Evolutionary conservation across 176 grass and related monocot genomes (phyloP), one percentile per base, ranked within the genome.

Genomic region (Eragrostis nindensis): DNA sequence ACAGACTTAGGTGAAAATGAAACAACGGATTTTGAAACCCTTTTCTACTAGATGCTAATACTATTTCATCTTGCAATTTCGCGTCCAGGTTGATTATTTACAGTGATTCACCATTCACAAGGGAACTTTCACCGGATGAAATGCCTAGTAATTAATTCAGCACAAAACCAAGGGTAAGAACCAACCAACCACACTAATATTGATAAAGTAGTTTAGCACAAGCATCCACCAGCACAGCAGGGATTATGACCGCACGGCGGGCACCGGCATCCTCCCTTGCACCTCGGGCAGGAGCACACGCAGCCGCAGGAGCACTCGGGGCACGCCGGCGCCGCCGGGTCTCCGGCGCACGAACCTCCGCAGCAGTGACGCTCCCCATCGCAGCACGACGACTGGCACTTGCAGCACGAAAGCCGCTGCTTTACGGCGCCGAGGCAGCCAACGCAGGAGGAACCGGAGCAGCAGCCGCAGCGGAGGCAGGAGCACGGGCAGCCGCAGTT

Each of bases 251-350:
- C 71, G 64, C 92, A 84, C 67, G 80, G 76, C 46, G 85, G 65
- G 68, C 88, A 95, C 62, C 74, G 78, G 57, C 92, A 87, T 36
- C 78, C 83, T 14, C 83, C 86, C 29, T 46, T 78, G 55, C 88
- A 86, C 48, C 69, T 91, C 9, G 85, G 77, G 66, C 96, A 95
- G 1, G 96, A 95, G 84, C 92, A 99, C 49, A 80, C 86, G 86
- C 92, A 99, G 19, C 92, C 92, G 79, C 92, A 99, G 0, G 96
- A 99, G 38, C 90, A 93, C 68, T 89, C 92, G 1, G 92, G 92
- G 42, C 90, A 95, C 55, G 90, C 73, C 40, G 86, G 75, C 42
- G 63, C 18, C 45, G 76, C 68, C 48, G 81, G 66, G 48, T 66
- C 53, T 26, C 39, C 42, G 68, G 75, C 29, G 47, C 83, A 75